Evolutionary conservation across 2,329 filamentous ascomycete species (phyloP).

Genomic region (Saccharata proteae): DNA sequence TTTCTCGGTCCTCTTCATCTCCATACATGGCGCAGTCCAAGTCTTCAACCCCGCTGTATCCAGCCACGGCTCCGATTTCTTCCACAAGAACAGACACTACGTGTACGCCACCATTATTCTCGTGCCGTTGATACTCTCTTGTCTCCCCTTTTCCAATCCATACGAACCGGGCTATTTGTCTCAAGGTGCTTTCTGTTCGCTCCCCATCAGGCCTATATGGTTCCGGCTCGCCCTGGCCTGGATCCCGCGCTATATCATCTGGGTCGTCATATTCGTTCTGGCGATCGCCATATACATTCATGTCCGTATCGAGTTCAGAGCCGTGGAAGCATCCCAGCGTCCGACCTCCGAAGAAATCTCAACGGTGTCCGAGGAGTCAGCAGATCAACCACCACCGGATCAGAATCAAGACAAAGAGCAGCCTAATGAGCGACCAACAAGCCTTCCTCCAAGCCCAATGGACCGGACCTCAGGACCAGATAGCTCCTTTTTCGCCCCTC

Average conservation of each 20-base stretch:
- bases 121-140: slow-evolving; percentile 48
- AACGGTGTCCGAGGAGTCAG: no score
- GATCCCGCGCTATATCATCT: slow-evolving; percentile 62
- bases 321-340: no score
- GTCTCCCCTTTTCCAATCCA: slow-evolving; percentile 49
- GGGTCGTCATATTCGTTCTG: slow-evolving; percentile 49
- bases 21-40: slow-evolving; percentile 59
- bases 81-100: slow-evolving; percentile 53
- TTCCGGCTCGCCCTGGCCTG: slow-evolving; percentile 56
- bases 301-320: slow-evolving; percentile 7
- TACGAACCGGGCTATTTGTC: slow-evolving; percentile 44
- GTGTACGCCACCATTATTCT: slow-evolving; percentile 47
- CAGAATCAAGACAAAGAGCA: no score
- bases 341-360: no score
- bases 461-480: no score
- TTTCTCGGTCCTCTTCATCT: slow-evolving; percentile 59
- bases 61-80: slow-evolving; percentile 40
- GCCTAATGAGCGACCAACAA: no score
- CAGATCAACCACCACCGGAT: no score
- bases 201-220: slow-evolving; percentile 57
- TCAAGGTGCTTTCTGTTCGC: slow-evolving; percentile 56
- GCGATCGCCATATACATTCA: slow-evolving; percentile 62
- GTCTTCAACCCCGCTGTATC: slow-evolving; percentile 46
- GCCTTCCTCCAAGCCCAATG: no score
- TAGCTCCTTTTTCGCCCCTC: no score